Percentiles rank a stretch among this genome's conserved stretches.
phyloP scores from a whole-genome alignment of 352 stramenopile genomes.

The Pythium guiyangense region DNA sequence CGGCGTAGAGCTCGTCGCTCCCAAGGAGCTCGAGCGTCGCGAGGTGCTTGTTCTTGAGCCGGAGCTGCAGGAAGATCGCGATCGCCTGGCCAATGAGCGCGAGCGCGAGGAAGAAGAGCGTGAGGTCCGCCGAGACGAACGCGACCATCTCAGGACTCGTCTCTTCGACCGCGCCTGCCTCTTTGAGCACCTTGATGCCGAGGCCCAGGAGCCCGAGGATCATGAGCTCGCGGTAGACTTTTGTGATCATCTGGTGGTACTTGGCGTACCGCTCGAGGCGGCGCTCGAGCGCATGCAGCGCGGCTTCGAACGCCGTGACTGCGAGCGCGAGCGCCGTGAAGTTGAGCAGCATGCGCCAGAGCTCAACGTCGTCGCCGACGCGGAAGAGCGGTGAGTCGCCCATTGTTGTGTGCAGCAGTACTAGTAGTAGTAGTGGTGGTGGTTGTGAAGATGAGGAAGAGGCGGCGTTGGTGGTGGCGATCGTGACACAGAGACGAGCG shows the following conservation, averaged over 20 bases:
- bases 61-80: conserved; percentile 40
- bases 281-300: conserved; percentile 39
- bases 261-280: conserved; percentile 42
- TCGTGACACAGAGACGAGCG: no score
- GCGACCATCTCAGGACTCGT: conserved; percentile 37
- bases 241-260: conserved; percentile 68
- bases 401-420: not conserved
- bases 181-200: conserved; percentile 47
- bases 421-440: no score
- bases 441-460: no score
- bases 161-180: conserved; percentile 21
- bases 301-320: conserved; percentile 40
- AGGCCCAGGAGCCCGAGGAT: conserved; percentile 51
- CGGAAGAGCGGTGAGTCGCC: conserved; percentile 12
- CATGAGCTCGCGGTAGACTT: conserved; percentile 61
- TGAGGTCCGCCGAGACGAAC: conserved; percentile 51
- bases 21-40: conserved; percentile 41
- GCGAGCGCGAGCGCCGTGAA: conserved; percentile 43
- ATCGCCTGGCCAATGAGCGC: conserved; percentile 48
- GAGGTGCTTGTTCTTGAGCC: conserved; percentile 30
- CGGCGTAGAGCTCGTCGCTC: conserved; percentile 29
- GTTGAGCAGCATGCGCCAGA: conserved; percentile 49
- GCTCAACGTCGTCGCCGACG: conserved; percentile 29
- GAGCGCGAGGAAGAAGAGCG: conserved; percentile 50
- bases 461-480: no score